Evolutionary conservation across 1,139 yeast species (phyloP).

Genomic region (Chernovozyma aurita): DNA sequence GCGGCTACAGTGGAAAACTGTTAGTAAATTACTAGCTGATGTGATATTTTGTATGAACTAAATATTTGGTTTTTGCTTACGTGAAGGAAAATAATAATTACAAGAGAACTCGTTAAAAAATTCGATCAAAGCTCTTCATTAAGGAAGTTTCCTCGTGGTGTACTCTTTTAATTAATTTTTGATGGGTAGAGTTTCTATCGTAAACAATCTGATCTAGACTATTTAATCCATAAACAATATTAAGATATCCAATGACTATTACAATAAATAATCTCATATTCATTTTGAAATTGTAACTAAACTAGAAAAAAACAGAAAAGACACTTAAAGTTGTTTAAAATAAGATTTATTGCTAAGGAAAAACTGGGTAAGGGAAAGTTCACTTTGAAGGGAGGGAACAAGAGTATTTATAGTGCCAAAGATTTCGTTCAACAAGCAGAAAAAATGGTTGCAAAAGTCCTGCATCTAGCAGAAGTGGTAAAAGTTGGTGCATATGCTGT

Average conservation of each 20-base stretch:
- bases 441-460: constrained; percentile 5
- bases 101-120: constrained; percentile 23
- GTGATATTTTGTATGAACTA: background rate
- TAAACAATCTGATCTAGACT: constrained; percentile 6
- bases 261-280: no score
- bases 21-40: background rate
- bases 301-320: no score
- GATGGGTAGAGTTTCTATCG: constrained; percentile 8
- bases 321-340: no score
- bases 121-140: constrained; percentile 19
- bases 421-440: no score
- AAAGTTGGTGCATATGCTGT: background rate
- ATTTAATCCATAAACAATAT: no score
- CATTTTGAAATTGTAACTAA: no score
- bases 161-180: constrained; percentile 23
- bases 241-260: no score
- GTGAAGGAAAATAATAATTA: constrained; percentile 32
- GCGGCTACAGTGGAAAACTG: constrained; percentile 19
- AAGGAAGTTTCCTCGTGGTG: constrained; percentile 33
- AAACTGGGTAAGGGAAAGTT: no score
- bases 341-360: no score
- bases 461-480: background rate
- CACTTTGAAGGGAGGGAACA: no score
- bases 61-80: constrained; percentile 19
- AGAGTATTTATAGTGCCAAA: no score